These are phyloP conservation scores for Cotoneaster glaucophyllus DNA, from an alignment of 306 rosid genomes.

Conservation along the genomic window DNA sequence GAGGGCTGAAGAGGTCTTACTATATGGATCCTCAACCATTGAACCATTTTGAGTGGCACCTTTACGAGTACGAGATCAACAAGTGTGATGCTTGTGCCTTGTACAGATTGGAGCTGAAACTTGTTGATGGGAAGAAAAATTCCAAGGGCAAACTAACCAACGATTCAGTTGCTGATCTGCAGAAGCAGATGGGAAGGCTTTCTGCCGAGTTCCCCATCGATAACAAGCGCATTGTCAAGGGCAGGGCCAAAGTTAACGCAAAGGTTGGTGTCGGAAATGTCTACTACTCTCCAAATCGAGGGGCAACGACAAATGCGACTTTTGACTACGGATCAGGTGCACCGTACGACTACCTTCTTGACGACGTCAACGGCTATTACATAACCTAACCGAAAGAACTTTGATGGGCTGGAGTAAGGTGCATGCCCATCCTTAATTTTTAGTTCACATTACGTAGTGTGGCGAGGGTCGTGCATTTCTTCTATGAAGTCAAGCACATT, in stretches of 20 bases:
- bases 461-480: slow-evolving; percentile 16
- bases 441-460: slow-evolving; percentile 21
- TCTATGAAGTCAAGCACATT: slow-evolving; percentile 41
- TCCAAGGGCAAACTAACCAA: slow-evolving; percentile 58
- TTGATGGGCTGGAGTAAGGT: slow-evolving; percentile 27
- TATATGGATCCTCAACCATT: slow-evolving; percentile 98
- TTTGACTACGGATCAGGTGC: slow-evolving; percentile 53
- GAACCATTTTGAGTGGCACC: slow-evolving; percentile 95
- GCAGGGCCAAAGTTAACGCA: slow-evolving; percentile 60
- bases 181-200: slow-evolving; percentile 97
- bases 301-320: slow-evolving; percentile 47
- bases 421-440: slow-evolving; percentile 13
- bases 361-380: slow-evolving; percentile 54
- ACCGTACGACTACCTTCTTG: slow-evolving; percentile 70
- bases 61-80: slow-evolving; percentile 90
- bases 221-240: slow-evolving; percentile 67
- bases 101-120: slow-evolving; percentile 85
- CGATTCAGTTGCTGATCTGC: slow-evolving; percentile 94
- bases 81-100: slow-evolving; percentile 91
- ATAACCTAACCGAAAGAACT: slow-evolving; percentile 33
- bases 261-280: slow-evolving; percentile 57
- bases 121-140: slow-evolving; percentile 88
- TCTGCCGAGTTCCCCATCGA: slow-evolving; percentile 87
- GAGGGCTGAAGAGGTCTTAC: slow-evolving; percentile 95
- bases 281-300: slow-evolving; percentile 49